phyloP scores from a whole-genome alignment of 2,329 filamentous ascomycete species.

The Penicillium griseofulvum region DNA sequence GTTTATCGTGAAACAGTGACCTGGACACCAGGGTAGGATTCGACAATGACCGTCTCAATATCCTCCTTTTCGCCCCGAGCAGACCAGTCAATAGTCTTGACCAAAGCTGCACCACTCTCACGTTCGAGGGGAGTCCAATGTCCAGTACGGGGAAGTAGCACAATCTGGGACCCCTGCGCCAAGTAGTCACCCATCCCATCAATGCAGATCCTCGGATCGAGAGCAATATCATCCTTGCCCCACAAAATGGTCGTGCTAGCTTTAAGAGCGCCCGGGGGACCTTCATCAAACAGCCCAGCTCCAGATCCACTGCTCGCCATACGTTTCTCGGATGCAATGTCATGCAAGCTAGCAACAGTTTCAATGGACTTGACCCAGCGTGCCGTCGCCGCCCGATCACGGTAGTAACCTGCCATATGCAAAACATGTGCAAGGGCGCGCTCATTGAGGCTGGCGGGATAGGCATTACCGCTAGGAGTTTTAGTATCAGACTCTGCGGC shows the following conservation, averaged over 20 bases:
- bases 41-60: conserved; percentile 28
- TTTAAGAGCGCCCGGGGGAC: conserved; percentile 48
- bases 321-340: conserved; percentile 39
- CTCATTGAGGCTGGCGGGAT: conserved; percentile 42
- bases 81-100: conserved; percentile 42
- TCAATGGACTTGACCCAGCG: conserved; percentile 55
- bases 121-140: conserved; percentile 56
- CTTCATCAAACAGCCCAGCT: conserved; percentile 45
- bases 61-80: conserved; percentile 38
- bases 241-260: conserved; percentile 55
- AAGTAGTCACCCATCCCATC: conserved; percentile 55
- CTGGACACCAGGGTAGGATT: conserved; percentile 34
- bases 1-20: conserved; percentile 33
- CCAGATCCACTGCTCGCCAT: conserved; percentile 40
- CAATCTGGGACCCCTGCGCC: conserved; percentile 49
- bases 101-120: conserved; percentile 44
- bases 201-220: conserved; percentile 50
- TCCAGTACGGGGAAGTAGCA: conserved; percentile 49
- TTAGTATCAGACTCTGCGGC: conserved; percentile 42
- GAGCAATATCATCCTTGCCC: conserved; percentile 52
- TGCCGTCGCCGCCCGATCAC: conserved; percentile 46
- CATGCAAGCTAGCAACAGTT: conserved; percentile 48
- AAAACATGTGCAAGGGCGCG: conserved; percentile 49
- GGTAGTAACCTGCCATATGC: conserved; percentile 55
- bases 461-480: conserved; percentile 33